phyloP scores from a whole-genome alignment of 768 basidiomycete genomes.

The Hydnomerulius pinastri region DNA sequence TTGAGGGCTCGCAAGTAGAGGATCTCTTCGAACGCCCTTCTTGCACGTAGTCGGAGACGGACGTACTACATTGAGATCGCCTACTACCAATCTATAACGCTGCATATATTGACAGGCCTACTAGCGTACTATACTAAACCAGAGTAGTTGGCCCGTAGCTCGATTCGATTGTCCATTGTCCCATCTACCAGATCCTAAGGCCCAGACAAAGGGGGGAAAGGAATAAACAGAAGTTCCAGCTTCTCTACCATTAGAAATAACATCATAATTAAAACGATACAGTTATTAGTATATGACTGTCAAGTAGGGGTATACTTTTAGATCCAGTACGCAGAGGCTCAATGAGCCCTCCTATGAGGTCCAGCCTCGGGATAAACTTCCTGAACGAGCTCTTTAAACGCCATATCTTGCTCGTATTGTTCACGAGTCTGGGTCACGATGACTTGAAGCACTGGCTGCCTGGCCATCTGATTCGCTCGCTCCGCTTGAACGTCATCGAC shows the following conservation, averaged over 20 bases:
- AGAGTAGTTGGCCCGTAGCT: no score
- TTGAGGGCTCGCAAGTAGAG: no score
- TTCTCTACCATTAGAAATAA: conserved; percentile 18
- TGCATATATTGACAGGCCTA: no score
- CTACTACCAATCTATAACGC: no score
- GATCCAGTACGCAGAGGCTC: background rate
- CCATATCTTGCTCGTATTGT: conserved; percentile 34
- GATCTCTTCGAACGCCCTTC: no score
- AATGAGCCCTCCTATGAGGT: conserved; percentile 13
- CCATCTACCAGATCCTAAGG: background rate
- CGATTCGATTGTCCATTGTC: no score
- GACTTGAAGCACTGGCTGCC: conserved; percentile 31
- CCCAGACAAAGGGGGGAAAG: background rate
- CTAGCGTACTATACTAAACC: no score
- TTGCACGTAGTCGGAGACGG: no score
- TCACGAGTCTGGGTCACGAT: conserved; percentile 36
- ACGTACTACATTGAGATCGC: no score
- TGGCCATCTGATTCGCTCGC: conserved; percentile 1
- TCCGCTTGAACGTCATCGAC: conserved; percentile 28
- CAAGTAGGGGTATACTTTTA: conserved; percentile 18
- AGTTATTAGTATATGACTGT: conserved; percentile 14
- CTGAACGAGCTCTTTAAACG: conserved; percentile 32
- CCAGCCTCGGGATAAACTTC: conserved; percentile 28
- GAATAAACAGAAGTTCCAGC: conserved; percentile 20
- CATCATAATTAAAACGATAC: conserved; percentile 18